phyloP scores from a whole-genome alignment of 2,329 filamentous ascomycete species.

The Phialophora expanda region DNA sequence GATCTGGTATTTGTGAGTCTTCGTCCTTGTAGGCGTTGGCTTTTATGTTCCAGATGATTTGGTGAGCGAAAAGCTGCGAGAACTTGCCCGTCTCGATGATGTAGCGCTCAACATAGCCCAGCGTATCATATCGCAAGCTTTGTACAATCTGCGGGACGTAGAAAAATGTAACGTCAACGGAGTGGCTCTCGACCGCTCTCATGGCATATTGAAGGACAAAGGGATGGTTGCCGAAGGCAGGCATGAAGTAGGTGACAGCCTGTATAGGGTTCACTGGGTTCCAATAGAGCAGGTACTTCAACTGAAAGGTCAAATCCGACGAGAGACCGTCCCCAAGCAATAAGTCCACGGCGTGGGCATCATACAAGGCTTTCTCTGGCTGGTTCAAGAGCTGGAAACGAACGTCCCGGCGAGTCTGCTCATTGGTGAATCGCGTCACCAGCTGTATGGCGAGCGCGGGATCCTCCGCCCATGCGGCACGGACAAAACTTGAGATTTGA shows the following conservation, averaged over 20 bases:
- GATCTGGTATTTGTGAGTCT: slow-evolving; percentile 84
- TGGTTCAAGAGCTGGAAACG: slow-evolving; percentile 80
- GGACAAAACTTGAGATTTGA: slow-evolving; percentile 68
- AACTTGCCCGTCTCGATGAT: slow-evolving; percentile 96
- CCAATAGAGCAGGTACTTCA: slow-evolving; percentile 96
- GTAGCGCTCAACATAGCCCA: slow-evolving; percentile 95
- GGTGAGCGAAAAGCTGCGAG: slow-evolving; percentile 97
- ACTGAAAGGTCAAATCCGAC: slow-evolving; percentile 77
- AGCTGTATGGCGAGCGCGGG: slow-evolving; percentile 88
- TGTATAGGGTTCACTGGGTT: slow-evolving; percentile 89
- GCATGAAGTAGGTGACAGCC: slow-evolving; percentile 90
- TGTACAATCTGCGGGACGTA: slow-evolving; percentile 99
- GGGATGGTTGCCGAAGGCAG: slow-evolving; percentile 86
- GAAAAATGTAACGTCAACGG: slow-evolving; percentile 97
- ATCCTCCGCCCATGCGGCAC: slow-evolving; percentile 84
- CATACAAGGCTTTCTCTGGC: slow-evolving; percentile 78
- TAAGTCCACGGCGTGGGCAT: slow-evolving; percentile 82
- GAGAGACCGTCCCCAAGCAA: slow-evolving; percentile 79
- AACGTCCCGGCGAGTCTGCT: slow-evolving; percentile 74
- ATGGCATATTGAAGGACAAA: slow-evolving; percentile 97
- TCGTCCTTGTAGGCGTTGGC: slow-evolving; percentile 98
- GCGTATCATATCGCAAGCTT: slow-evolving; percentile 84
- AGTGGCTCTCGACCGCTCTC: slow-evolving; percentile 89
- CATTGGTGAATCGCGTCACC: slow-evolving; percentile 75
- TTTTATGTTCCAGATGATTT: slow-evolving; percentile 99